Conservation (phyloP, 192 early-diverging fungal genomes). For the Coemansia sp. region DNA sequence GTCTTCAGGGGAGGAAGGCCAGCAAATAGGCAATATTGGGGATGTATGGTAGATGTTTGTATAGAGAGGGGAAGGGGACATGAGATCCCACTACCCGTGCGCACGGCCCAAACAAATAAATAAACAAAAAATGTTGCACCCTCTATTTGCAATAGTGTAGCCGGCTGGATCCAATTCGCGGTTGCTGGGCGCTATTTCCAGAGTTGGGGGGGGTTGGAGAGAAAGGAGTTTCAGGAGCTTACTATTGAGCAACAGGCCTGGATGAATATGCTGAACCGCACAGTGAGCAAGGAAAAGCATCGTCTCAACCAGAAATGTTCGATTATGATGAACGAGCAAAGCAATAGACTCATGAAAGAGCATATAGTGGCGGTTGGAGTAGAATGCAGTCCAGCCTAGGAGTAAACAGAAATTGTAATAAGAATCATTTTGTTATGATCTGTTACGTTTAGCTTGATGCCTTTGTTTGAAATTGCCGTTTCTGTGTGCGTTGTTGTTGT, state of each 20-base stretch:
- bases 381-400: neutral
- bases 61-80: neutral
- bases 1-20: neutral
- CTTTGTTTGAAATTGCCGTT: neutral
- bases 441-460: neutral
- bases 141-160: neutral
- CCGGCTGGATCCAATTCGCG: neutral
- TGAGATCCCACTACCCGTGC: neutral
- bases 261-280: neutral
- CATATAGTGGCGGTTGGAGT: slow-evolving; percentile 3
- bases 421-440: neutral
- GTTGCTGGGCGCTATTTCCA: neutral
- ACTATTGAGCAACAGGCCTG: neutral
- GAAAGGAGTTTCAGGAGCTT: neutral
- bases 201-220: neutral
- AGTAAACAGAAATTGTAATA: neutral
- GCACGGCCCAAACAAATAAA: slow-evolving; percentile 1
- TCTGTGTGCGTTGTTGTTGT: neutral
- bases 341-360: neutral
- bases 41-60: neutral
- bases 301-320: neutral
- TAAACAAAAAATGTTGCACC: neutral
- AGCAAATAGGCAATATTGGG: neutral
- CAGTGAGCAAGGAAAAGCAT: neutral
- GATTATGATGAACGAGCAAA: neutral